Evolutionary conservation across 2,329 filamentous ascomycete genomes (phyloP).

Genomic region (Penicillium capsulatum): DNA sequence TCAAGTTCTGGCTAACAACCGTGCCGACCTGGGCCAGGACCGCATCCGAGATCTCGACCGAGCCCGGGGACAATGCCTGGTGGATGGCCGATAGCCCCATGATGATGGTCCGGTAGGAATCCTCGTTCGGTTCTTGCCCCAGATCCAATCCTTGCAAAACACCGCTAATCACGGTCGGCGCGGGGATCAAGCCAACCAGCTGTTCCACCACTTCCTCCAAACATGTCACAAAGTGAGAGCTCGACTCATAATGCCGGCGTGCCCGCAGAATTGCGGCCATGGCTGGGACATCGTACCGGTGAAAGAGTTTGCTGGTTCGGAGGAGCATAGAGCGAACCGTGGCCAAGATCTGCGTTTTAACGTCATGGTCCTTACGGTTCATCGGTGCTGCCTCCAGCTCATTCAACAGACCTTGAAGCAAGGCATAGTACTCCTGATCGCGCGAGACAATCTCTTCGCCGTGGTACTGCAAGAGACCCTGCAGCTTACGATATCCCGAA

Average conservation of each 20-base stretch:
- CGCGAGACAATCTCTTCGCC: conserved; percentile 33
- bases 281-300: conserved; percentile 32
- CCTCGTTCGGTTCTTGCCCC: conserved; percentile 29
- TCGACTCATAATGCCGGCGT: conserved; percentile 37
- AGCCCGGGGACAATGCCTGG: conserved; percentile 16
- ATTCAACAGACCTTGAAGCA: conserved; percentile 37
- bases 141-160: conserved; percentile 31
- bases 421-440: conserved; percentile 35
- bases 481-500: conserved; percentile 42
- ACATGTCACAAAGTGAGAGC: conserved; percentile 39
- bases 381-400: conserved; percentile 34
- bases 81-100: conserved; percentile 30
- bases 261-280: conserved; percentile 37
- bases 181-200: conserved; percentile 28
- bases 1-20: conserved; percentile 31
- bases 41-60: conserved; percentile 20
- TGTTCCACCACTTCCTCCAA: conserved; percentile 39
- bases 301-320: conserved; percentile 35
- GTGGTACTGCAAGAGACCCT: conserved; percentile 39
- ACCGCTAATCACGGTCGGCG: conserved; percentile 26
- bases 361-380: conserved; percentile 31
- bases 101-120: conserved; percentile 31
- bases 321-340: conserved; percentile 40
- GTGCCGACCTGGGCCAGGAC: conserved; percentile 27
- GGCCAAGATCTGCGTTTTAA: conserved; percentile 42